Conservation (phyloP, 2,329 filamentous ascomycete genomes). For the Hypoxylon sp. region DNA sequence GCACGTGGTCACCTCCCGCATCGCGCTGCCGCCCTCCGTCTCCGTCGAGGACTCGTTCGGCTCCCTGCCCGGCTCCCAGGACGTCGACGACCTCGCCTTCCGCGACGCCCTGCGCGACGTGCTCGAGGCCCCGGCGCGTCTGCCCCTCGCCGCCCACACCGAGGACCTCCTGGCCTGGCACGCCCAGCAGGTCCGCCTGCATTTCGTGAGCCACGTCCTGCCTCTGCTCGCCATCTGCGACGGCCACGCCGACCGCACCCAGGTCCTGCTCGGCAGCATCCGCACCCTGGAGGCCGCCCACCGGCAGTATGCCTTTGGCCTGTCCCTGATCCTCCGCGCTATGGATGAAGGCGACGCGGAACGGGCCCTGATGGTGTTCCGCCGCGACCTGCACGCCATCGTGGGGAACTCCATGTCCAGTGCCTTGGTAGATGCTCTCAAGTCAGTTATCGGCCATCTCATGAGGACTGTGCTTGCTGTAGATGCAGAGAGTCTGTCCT, state of each 20-base stretch:
- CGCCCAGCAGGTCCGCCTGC: conserved; percentile 65
- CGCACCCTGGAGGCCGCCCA: conserved; percentile 67
- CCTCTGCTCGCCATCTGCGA: conserved; percentile 61
- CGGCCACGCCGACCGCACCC: conserved; percentile 51
- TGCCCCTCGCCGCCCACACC: conserved; percentile 60
- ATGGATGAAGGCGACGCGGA: conserved; percentile 51
- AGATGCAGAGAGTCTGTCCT: conserved; percentile 7
- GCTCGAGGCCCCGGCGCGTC: conserved; percentile 54
- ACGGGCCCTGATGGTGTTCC: conserved; percentile 59
- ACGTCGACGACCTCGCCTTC: conserved; percentile 54
- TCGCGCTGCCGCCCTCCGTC: conserved; percentile 64
- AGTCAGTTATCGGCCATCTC: conserved; percentile 61
- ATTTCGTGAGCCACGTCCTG: conserved; percentile 67
- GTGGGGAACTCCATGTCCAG: conserved; percentile 68
- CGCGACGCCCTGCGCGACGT: conserved; percentile 62
- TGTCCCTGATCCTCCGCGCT: conserved; percentile 60
- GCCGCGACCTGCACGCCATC: conserved; percentile 68
- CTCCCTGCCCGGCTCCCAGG: conserved; percentile 52
- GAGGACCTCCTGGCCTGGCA: conserved; percentile 68
- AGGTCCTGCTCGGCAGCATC: conserved; percentile 61
- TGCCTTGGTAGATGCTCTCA: conserved; percentile 62
- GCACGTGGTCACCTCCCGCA: conserved; percentile 66
- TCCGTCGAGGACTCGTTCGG: conserved; percentile 64
- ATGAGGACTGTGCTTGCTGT: conserved; percentile 58
- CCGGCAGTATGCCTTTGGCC: conserved; percentile 63